Evolutionary conservation across 2,329 filamentous ascomycete genomes (phyloP).

Genomic region (Colletotrichum sp.): DNA sequence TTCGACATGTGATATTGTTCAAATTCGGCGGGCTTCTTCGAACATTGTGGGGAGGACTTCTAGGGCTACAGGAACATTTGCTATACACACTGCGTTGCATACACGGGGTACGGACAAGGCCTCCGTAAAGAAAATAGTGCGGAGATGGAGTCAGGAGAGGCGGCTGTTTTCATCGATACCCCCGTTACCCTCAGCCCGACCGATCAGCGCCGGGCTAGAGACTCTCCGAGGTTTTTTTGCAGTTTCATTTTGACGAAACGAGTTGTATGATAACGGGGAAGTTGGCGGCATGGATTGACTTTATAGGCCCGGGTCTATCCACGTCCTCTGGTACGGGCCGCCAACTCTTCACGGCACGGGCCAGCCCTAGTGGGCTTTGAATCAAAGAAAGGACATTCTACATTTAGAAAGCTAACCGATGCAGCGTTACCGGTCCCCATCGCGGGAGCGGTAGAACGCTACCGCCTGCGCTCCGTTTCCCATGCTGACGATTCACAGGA

Average conservation of each 20-base stretch:
- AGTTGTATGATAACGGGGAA: slow-evolving; percentile 13
- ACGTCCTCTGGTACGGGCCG: neutral
- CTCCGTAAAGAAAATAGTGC: neutral
- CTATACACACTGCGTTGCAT: slow-evolving; percentile 1
- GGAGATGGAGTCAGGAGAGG: slow-evolving; percentile 18
- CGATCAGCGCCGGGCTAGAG: neutral
- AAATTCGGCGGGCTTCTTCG: neutral
- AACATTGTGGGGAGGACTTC: neutral
- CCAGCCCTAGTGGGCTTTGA: slow-evolving; percentile 16
- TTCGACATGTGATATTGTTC: neutral
- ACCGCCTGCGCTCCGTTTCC: neutral
- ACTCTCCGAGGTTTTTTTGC: neutral
- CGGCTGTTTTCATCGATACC: slow-evolving; percentile 19
- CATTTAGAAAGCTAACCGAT: slow-evolving; percentile 26
- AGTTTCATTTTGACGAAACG: neutral
- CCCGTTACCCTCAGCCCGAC: neutral
- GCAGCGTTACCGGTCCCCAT: slow-evolving; percentile 29
- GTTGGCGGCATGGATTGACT: slow-evolving; percentile 8
- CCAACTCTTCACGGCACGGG: neutral
- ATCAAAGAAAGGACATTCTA: neutral
- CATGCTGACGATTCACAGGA: slow-evolving; percentile 3
- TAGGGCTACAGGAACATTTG: neutral
- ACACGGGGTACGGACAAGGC: neutral
- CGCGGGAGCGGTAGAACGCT: neutral
- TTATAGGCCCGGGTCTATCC: slow-evolving; percentile 1